phyloP scores from a whole-genome alignment of 352 stramenopile species.

The Globisporangium alternatum region DNA sequence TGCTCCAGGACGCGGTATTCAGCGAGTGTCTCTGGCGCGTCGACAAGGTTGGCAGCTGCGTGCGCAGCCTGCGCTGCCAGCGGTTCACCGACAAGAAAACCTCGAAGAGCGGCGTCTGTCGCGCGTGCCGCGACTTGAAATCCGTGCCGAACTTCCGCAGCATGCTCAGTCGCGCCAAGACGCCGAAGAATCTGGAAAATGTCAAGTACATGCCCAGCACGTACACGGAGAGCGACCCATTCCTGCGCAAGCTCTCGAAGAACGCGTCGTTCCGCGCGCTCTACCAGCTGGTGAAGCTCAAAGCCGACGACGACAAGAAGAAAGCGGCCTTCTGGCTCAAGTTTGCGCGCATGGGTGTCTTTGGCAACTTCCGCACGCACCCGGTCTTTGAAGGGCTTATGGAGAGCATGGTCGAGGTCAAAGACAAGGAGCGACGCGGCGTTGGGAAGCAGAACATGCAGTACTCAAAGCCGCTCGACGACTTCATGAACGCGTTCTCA shows the following conservation, averaged over 20 bases:
- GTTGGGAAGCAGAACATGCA: conserved; percentile 87
- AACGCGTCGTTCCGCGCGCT: conserved; percentile 67
- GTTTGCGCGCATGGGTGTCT: conserved; percentile 69
- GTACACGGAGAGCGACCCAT: conserved; percentile 77
- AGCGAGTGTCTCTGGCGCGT: conserved; percentile 80
- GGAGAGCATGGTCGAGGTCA: conserved; percentile 78
- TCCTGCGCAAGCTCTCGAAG: conserved; percentile 76
- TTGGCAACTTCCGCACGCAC: conserved; percentile 66
- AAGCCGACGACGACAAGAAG: conserved; percentile 29
- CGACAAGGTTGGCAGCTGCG: conserved; percentile 67
- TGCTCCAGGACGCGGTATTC: conserved; percentile 72
- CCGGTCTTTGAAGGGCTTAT: conserved; percentile 75
- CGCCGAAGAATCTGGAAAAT: conserved; percentile 71
- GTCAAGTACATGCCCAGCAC: conserved; percentile 75
- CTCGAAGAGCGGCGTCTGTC: conserved; percentile 45
- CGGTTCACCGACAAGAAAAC: conserved; percentile 33
- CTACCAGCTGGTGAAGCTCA: conserved; percentile 57
- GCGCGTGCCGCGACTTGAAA: conserved; percentile 64
- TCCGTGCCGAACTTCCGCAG: conserved; percentile 74
- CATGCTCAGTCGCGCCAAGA: conserved; percentile 65
- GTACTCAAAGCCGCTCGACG: conserved; percentile 66
- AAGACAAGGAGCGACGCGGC: conserved; percentile 76
- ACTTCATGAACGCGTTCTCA: conserved; percentile 65
- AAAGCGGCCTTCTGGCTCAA: conserved; percentile 65
- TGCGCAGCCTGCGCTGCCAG: conserved; percentile 69